A percentile compares a stretch with the other conserved stretches of the same genome.
Conservation (phyloP, 768 basidiomycete genomes). For the Leccinellum albellum region DNA sequence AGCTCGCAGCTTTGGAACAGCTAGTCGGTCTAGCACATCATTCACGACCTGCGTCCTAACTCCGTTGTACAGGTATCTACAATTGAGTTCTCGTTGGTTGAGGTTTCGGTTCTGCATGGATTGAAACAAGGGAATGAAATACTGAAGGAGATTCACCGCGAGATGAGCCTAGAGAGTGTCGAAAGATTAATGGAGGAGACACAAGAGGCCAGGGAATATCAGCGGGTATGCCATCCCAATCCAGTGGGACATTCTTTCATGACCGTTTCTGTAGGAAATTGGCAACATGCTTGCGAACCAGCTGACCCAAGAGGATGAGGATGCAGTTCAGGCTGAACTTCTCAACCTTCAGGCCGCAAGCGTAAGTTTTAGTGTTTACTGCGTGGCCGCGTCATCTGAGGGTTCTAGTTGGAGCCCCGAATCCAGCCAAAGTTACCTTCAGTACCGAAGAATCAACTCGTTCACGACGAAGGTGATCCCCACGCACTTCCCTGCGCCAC, state of each 20-base stretch:
- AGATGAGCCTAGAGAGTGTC: constrained; percentile 90
- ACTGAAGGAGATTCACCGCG: constrained; percentile 88
- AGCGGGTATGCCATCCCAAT: constrained; percentile 51
- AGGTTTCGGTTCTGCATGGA: constrained; percentile 89
- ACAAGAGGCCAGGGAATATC: constrained; percentile 87
- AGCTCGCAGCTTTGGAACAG: constrained; percentile 85
- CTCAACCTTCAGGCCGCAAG: constrained; percentile 59
- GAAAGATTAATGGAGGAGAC: constrained; percentile 93
- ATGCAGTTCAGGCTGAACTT: constrained; percentile 86
- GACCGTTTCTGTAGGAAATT: constrained; percentile 67
- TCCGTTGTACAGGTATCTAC: constrained; percentile 71
- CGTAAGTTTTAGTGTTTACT: constrained; percentile 37
- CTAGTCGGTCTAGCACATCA: constrained; percentile 50
- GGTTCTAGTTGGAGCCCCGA: constrained; percentile 29
- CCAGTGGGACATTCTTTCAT: background rate
- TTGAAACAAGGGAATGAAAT: constrained; percentile 92
- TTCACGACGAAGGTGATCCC: constrained; percentile 28
- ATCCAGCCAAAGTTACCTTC: constrained; percentile 46
- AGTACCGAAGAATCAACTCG: constrained; percentile 47
- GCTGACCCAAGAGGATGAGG: constrained; percentile 87
- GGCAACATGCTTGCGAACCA: constrained; percentile 79
- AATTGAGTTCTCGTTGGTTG: constrained; percentile 94
- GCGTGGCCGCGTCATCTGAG: background rate
- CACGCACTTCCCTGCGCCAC: background rate
- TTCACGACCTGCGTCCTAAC: background rate